phyloP scores from a whole-genome alignment of 371 early-diverging fungal genomes.

The Mucor velutinosus region DNA sequence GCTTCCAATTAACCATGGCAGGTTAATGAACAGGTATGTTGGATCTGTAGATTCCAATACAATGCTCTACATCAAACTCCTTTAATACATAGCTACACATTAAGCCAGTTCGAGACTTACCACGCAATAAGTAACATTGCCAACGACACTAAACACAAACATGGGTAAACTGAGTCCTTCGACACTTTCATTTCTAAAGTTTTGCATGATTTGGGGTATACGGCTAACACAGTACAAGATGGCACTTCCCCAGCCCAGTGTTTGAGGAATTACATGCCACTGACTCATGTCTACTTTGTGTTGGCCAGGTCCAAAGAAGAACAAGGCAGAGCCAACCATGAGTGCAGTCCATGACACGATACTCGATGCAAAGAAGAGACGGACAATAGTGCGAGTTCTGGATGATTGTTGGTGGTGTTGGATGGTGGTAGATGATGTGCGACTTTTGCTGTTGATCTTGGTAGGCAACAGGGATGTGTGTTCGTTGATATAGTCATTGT shows the following conservation, averaged over 20 bases:
- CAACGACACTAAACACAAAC: constrained; percentile 83
- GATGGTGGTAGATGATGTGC: neutral
- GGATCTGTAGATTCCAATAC: constrained; percentile 64
- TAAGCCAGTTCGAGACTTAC: constrained; percentile 25
- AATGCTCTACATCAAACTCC: constrained; percentile 51
- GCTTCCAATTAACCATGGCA: constrained; percentile 74
- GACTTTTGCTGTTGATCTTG: neutral
- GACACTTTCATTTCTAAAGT: constrained; percentile 68
- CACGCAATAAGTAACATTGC: constrained; percentile 73
- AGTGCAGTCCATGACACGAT: constrained; percentile 22
- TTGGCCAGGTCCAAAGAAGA: constrained; percentile 27
- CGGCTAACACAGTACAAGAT: constrained; percentile 63
- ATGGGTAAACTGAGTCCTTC: constrained; percentile 78
- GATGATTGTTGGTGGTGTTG: neutral
- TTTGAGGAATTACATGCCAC: constrained; percentile 45
- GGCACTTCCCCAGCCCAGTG: constrained; percentile 59
- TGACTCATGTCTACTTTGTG: constrained; percentile 33
- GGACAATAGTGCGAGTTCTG: constrained; percentile 23
- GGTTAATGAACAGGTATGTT: constrained; percentile 60
- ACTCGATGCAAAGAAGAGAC: constrained; percentile 24
- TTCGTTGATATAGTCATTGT: neutral
- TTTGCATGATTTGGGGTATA: constrained; percentile 84
- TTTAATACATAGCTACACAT: neutral
- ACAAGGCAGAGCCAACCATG: constrained; percentile 23
- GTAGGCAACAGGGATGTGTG: neutral